Conservation (phyloP, 495 filamentous ascomycete genomes). For the Apodospora peruviana region DNA sequence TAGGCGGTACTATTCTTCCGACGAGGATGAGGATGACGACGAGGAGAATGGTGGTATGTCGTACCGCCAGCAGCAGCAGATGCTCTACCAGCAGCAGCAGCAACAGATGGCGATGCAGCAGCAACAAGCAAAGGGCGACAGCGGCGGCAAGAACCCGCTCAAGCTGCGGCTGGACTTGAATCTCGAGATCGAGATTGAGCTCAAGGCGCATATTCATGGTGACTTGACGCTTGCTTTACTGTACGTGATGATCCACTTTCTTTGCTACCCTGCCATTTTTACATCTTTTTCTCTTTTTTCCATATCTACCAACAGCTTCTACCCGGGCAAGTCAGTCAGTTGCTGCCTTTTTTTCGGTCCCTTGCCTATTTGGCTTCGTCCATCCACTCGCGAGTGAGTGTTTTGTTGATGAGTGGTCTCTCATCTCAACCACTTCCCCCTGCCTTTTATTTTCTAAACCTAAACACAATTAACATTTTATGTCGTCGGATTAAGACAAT, state of each 20-base stretch:
- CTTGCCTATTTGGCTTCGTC: no score
- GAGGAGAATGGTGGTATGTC: constrained; percentile 9
- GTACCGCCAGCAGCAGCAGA: constrained; percentile 20
- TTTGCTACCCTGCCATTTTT: constrained; percentile 1
- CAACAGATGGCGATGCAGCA: constrained; percentile 16
- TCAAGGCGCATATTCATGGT: constrained; percentile 90
- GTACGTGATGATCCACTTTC: constrained; percentile 57
- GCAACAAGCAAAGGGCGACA: constrained; percentile 27
- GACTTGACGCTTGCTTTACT: constrained; percentile 81
- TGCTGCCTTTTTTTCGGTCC: no score
- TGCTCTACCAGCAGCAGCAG: constrained; percentile 18
- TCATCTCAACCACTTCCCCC: no score
- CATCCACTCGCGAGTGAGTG: no score
- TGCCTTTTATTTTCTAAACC: no score
- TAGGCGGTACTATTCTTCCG: background rate
- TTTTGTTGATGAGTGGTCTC: no score
- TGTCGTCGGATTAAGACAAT: background rate
- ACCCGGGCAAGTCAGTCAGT: no score
- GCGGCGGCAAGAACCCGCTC: constrained; percentile 64
- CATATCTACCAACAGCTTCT: no score
- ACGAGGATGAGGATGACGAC: constrained; percentile 5
- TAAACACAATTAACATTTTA: no score
- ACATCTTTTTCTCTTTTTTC: constrained; percentile 1
- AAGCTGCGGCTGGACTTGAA: constrained; percentile 76
- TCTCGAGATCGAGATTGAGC: constrained; percentile 80